These are phyloP conservation scores for Fennellomyces sp. DNA, from an alignment of 371 early-diverging fungal genomes.

Conservation along the genomic window DNA sequence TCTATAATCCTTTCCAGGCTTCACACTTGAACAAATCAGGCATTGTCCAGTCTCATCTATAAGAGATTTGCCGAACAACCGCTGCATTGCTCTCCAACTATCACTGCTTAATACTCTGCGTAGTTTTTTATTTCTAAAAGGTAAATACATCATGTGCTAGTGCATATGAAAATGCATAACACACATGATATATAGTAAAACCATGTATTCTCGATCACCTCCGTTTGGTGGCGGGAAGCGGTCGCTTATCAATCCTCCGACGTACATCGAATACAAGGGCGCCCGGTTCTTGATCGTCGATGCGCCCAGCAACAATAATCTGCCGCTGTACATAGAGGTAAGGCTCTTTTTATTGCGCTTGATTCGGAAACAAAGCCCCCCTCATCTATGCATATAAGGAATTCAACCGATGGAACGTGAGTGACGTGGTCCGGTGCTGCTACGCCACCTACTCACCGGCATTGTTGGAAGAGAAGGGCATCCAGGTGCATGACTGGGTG, in stretches of 20 bases:
- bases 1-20: too few relatives aligned
- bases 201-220: constrained; percentile 20
- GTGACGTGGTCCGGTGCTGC: constrained; percentile 89
- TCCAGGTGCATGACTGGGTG: constrained; percentile 84
- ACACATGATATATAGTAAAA: neutral
- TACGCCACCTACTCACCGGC: constrained; percentile 87
- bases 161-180: neutral
- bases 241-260: constrained; percentile 53
- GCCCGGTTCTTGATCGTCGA: constrained; percentile 54
- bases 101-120: neutral
- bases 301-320: constrained; percentile 52
- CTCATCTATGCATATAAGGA: constrained; percentile 15
- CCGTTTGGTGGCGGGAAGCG: constrained; percentile 15
- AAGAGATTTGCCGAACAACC: too few relatives aligned
- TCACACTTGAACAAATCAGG: neutral
- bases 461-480: constrained; percentile 63
- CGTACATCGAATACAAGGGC: constrained; percentile 46
- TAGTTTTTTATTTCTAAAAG: neutral
- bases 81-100: too few relatives aligned
- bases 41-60: neutral
- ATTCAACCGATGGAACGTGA: constrained; percentile 66
- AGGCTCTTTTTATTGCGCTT: neutral
- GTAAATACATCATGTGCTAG: neutral
- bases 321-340: constrained; percentile 51
- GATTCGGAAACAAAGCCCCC: neutral